These are phyloP conservation scores for Trichosporon asahii DNA, from an alignment of 1,284 basidiomycete genomes.

Conservation along the genomic window DNA sequence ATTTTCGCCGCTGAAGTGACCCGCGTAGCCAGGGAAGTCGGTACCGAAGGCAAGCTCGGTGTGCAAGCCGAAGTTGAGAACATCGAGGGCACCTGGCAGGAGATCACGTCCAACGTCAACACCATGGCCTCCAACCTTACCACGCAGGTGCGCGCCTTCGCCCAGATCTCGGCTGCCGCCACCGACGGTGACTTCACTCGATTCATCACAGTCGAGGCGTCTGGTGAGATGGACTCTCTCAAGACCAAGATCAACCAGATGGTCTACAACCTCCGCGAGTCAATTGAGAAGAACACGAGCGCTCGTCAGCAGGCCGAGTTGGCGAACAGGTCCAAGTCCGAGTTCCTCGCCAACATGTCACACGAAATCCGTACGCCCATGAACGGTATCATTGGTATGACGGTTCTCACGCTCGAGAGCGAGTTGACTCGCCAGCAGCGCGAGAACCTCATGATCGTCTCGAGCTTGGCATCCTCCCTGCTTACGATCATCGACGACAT, in stretches of 20 bases:
- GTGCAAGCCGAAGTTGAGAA: conserved; percentile 97
- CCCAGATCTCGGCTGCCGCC: conserved; percentile 96
- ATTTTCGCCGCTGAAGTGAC: conserved; percentile 94
- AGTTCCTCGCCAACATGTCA: conserved; percentile 98
- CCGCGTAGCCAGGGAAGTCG: conserved; percentile 91
- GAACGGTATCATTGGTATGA: conserved; percentile 99
- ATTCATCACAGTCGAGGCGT: conserved; percentile 98
- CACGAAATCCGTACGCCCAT: conserved; percentile 96
- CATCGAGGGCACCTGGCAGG: conserved; percentile 97
- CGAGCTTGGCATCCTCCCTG: conserved; percentile 87
- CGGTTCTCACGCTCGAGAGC: conserved; percentile 61
- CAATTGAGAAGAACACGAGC: conserved; percentile 97
- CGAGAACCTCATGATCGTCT: conserved; percentile 93
- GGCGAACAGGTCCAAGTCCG: conserved; percentile 92
- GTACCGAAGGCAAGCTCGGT: conserved; percentile 93
- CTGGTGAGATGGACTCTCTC: conserved; percentile 98
- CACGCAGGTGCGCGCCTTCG: conserved; percentile 97
- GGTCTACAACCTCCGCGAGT: conserved; percentile 96
- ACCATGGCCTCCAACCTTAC: conserved; percentile 95
- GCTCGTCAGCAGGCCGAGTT: conserved; percentile 96
- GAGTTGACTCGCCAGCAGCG: conserved; percentile 92
- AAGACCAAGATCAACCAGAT: conserved; percentile 91
- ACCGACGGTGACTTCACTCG: conserved; percentile 99
- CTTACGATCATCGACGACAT: conserved; percentile 98
- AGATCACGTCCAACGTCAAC: conserved; percentile 93